Base-by-base conservation (phyloP, 441 rosid genomes). In the Adansonia gregorii region DNA sequence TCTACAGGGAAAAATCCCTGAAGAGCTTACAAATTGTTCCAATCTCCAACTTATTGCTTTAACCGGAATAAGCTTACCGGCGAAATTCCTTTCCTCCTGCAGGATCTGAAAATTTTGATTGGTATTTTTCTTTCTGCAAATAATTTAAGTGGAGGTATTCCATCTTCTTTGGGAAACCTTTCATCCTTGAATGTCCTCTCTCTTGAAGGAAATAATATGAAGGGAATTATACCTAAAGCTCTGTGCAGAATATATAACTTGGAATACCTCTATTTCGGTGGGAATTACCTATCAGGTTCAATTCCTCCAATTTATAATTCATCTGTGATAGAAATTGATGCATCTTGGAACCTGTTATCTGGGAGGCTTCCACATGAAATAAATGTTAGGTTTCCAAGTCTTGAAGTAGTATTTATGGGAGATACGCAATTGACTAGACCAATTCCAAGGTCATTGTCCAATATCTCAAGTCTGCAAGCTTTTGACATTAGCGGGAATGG, bases 261-360 rank as follows among this genome's bases (percentile, higher is more conserved):
- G 66, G 4, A 24, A 2, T 0, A 0, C 0, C 59, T 78, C 8
- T 0, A 0, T 0, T 2, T 74, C 1, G 4, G 0, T 2, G 3
- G 0, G 1, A 78, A 82, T n/a, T 69, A 2, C 2, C 59, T 78
- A 0, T 61, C 68, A 1, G 85, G 76, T 27, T n/a, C 24, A 24
- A 31, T 79, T 14, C 85, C 80, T 43, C 11, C 35, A 1, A 39
- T 59, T 35, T 60, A 59, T 39, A 79, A 73, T 48, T 65, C 81
- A 19, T 56, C 67, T 6, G 3, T 78, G 22, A 9, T 17, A 0
- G 3, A 4, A 2, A 2, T 60, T 43, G 0, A 1, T 6, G 8
- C 17, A 22, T 11, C 14, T 9, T 0, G 1, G 19, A 74, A 74
- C 48, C 10, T 45, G 12, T 8, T 74, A 60, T 59, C 52, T 12